Evolutionary conservation across 805 yeast species (phyloP).

Genomic region (Candida ulmi): DNA sequence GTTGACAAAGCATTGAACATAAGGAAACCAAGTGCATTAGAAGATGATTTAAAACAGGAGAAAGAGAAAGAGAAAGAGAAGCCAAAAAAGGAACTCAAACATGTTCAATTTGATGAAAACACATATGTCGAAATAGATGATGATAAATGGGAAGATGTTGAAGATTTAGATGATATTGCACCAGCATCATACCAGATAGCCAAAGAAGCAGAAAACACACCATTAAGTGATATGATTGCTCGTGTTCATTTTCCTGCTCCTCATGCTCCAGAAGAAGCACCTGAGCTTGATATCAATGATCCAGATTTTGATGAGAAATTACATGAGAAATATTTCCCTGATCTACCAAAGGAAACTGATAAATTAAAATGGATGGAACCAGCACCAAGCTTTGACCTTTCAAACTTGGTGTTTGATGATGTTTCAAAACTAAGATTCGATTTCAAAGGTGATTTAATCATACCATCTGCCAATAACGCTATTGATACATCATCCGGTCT

Average conservation of each 20-base stretch:
- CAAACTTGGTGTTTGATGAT: constrained; percentile 31
- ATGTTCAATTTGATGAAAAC: constrained; percentile 24
- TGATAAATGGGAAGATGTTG: constrained; percentile 45
- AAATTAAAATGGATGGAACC: constrained; percentile 92
- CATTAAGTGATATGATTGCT: constrained; percentile 34
- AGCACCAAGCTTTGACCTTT: constrained; percentile 37
- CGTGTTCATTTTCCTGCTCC: constrained; percentile 68
- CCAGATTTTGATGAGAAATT: constrained; percentile 74
- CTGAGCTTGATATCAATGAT: constrained; percentile 56
- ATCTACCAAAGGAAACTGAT: constrained; percentile 74
- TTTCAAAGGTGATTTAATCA: constrained; percentile 72
- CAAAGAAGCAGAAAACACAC: constrained; percentile 37
- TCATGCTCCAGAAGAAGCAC: constrained; percentile 24
- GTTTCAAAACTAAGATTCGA: constrained; percentile 80
- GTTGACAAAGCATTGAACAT: constrained; percentile 17
- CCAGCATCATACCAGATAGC: constrained; percentile 44
- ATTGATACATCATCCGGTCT: constrained; percentile 60
- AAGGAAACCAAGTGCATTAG: background rate
- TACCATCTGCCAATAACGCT: constrained; percentile 43
- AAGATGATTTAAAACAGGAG: constrained; percentile 8
- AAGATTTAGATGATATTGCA: constrained; percentile 43
- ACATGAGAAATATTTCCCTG: constrained; percentile 85
- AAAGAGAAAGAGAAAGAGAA: constrained; percentile 7
- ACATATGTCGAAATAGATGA: constrained; percentile 25
- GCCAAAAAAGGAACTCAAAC: constrained; percentile 22